These are phyloP conservation scores for Aspergillus niger DNA, from an alignment of 2,329 filamentous ascomycete genomes.

Conservation along the genomic window DNA sequence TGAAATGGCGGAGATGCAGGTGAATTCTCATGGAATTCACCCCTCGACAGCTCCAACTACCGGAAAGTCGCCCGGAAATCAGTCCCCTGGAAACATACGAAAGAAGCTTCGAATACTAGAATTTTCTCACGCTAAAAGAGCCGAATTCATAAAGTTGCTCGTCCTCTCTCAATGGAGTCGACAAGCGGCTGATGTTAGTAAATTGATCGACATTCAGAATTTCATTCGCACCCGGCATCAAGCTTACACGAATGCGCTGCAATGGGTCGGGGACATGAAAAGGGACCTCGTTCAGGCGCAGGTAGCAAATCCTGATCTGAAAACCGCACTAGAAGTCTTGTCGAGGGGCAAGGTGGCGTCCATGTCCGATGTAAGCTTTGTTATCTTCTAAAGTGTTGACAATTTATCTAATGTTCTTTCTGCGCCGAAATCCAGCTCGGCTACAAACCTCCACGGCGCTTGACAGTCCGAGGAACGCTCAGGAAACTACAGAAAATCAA, in stretches of 20 bases:
- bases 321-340: conserved; percentile 82
- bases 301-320: conserved; percentile 85
- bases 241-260: conserved; percentile 62
- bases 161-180: conserved; percentile 90
- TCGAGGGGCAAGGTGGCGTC: conserved; percentile 74
- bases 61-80: conserved; percentile 38
- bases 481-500: conserved; percentile 79
- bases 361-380: conserved; percentile 70
- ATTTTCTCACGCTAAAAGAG: conserved; percentile 77
- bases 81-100: conserved; percentile 61
- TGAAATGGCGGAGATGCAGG: conserved; percentile 68
- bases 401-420: conserved; percentile 19
- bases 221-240: conserved; percentile 68
- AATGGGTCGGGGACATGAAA: conserved; percentile 71
- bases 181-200: conserved; percentile 75
- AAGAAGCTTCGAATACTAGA: conserved; percentile 77
- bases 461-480: conserved; percentile 72
- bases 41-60: conserved; percentile 22
- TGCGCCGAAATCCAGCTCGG: conserved; percentile 56
- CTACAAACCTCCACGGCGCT: conserved; percentile 72
- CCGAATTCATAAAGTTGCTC: conserved; percentile 88
- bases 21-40: conserved; percentile 50
- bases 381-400: conserved; percentile 7
- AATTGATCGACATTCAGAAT: conserved; percentile 80
- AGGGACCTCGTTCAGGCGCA: conserved; percentile 70